A percentile compares a stretch with the other conserved stretches of the same genome.
Conservation (phyloP, 495 filamentous ascomycete species). For the Hypoxylon subgilvum region DNA sequence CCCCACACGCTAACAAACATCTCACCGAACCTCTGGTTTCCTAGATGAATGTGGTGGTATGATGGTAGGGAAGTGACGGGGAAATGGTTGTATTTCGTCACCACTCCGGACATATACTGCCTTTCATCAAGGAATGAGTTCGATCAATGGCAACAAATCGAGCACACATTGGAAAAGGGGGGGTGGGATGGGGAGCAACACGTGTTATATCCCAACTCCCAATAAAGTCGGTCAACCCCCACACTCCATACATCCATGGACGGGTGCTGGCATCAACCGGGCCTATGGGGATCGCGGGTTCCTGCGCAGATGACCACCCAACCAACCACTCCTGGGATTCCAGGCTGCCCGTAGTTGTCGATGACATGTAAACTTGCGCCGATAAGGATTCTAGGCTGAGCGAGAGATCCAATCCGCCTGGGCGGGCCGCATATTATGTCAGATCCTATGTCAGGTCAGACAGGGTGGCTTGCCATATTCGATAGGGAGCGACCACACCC, state of each 20-base stretch:
- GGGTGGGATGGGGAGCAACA: constrained; percentile 17
- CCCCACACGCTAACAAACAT: constrained; percentile 22
- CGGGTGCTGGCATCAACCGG: constrained; percentile 31
- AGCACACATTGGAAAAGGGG: constrained; percentile 6
- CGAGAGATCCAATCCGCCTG: constrained; percentile 33
- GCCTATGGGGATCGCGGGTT: constrained; percentile 44
- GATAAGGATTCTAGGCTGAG: constrained; percentile 35
- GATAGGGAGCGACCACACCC: constrained; percentile 7
- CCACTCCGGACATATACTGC: constrained; percentile 11
- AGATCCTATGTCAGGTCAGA: constrained; percentile 32
- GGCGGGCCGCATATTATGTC: constrained; percentile 43
- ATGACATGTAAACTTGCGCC: constrained; percentile 39
- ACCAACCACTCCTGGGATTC: constrained; percentile 27
- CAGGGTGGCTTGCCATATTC: constrained; percentile 10
- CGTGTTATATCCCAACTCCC: constrained; percentile 25
- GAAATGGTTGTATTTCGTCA: constrained; percentile 25
- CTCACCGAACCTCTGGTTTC: constrained; percentile 15
- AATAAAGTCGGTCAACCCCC: constrained; percentile 22
- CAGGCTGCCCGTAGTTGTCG: constrained; percentile 27
- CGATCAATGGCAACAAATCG: constrained; percentile 11
- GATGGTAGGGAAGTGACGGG: constrained; percentile 10
- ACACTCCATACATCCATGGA: constrained; percentile 18
- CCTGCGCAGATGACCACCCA: constrained; percentile 45
- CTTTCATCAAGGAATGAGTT: neutral
- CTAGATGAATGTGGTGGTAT: constrained; percentile 20